Conservation (phyloP, 805 yeast genomes). For the Cyberlindnera mrakii region DNA sequence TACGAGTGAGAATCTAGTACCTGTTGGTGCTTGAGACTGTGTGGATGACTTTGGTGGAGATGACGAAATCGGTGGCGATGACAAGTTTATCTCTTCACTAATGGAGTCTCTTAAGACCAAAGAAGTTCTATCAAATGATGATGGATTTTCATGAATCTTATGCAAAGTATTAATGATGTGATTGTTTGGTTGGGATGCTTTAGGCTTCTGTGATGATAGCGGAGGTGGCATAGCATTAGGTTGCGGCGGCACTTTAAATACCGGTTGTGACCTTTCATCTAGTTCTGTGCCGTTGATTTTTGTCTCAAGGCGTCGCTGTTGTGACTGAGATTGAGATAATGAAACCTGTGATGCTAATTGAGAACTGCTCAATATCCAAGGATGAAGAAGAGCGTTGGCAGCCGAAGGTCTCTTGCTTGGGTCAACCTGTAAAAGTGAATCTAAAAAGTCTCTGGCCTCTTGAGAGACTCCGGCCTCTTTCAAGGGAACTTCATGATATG, state of each 20-base stretch:
- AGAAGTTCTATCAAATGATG: constrained; percentile 18
- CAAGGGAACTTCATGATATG: constrained; percentile 73
- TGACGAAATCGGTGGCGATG: background rate
- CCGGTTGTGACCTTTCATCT: constrained; percentile 6
- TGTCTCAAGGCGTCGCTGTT: constrained; percentile 42
- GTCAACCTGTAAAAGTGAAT: constrained; percentile 66
- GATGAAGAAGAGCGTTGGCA: constrained; percentile 64
- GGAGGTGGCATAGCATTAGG: constrained; percentile 2
- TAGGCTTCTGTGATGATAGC: constrained; percentile 4
- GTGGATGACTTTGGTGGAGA: background rate
- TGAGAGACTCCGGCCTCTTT: constrained; percentile 58
- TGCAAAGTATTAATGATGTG: constrained; percentile 1
- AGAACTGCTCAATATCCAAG: constrained; percentile 54
- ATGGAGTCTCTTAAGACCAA: background rate
- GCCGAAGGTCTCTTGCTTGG: constrained; percentile 73
- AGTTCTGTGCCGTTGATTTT: constrained; percentile 4
- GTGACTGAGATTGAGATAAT: constrained; percentile 66
- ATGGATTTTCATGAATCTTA: constrained; percentile 9
- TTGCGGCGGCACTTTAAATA: constrained; percentile 18
- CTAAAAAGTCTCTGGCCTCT: constrained; percentile 68
- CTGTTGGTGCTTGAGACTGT: constrained; percentile 36
- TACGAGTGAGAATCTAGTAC: constrained; percentile 55
- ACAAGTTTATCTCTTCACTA: constrained; percentile 9
- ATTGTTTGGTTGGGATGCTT: constrained; percentile 1
- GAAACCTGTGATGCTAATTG: constrained; percentile 38